Conservation (phyloP, 495 filamentous ascomycete species). For the Hypoxylon lienhwacheense region DNA sequence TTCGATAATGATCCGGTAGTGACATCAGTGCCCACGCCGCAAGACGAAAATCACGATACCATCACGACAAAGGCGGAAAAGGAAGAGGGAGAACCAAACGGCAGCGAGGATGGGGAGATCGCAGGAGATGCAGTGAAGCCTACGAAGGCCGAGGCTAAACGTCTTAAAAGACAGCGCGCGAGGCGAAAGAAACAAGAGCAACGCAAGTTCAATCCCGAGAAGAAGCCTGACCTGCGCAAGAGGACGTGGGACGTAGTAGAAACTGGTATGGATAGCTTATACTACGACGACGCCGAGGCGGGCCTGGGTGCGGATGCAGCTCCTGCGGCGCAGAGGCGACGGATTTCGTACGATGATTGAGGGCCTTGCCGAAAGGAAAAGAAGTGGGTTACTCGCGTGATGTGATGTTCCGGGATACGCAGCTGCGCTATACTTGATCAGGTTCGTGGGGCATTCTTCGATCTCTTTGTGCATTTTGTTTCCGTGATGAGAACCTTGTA, state of each 20-base stretch:
- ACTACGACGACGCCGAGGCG: slow-evolving; percentile 53
- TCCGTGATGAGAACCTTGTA: slow-evolving; percentile 63
- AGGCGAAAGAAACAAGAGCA: slow-evolving; percentile 41
- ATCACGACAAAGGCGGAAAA: slow-evolving; percentile 31
- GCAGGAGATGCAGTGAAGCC: slow-evolving; percentile 33
- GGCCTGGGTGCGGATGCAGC: slow-evolving; percentile 20
- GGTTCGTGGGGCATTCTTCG: slow-evolving; percentile 29
- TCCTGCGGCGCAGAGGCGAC: slow-evolving; percentile 43
- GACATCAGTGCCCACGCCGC: not conserved
- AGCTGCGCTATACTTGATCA: not conserved
- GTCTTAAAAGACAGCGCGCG: slow-evolving; percentile 28
- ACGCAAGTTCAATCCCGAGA: slow-evolving; percentile 47
- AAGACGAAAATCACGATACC: slow-evolving; percentile 30
- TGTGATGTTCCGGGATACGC: not conserved
- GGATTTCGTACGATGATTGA: slow-evolving; percentile 56
- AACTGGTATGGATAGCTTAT: slow-evolving; percentile 52
- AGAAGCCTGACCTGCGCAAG: slow-evolving; percentile 59
- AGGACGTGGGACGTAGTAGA: slow-evolving; percentile 62
- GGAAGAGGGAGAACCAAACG: slow-evolving; percentile 21
- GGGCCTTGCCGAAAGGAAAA: not conserved
- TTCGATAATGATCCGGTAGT: slow-evolving; percentile 2
- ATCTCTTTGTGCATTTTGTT: slow-evolving; percentile 10
- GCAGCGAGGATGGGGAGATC: slow-evolving; percentile 40
- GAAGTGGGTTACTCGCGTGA: not conserved
- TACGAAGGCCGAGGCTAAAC: slow-evolving; percentile 37